These are phyloP conservation scores for Fusarium nurragi DNA, from an alignment of 2,329 filamentous ascomycete genomes.

Conservation along the genomic window DNA sequence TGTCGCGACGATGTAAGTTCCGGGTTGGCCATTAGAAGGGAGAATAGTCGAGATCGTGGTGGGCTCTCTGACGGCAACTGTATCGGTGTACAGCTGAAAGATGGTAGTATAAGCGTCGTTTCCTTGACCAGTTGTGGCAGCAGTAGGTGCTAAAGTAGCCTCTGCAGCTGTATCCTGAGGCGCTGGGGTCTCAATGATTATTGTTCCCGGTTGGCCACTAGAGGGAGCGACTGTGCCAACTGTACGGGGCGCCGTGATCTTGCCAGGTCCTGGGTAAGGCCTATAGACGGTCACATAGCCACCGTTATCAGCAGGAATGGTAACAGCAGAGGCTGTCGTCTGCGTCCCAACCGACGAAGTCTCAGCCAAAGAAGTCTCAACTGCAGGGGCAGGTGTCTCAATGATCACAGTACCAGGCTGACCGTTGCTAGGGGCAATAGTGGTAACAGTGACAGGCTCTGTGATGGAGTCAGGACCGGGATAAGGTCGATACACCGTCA, in stretches of 20 bases:
- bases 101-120: conserved; percentile 22
- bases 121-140: conserved; percentile 8
- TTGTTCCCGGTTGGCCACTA: conserved; percentile 15
- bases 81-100: conserved; percentile 20
- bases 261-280: conserved; percentile 26
- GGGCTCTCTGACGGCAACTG: conserved; percentile 8
- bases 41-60: conserved; percentile 20
- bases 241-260: conserved; percentile 22
- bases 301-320: conserved; percentile 8
- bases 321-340: conserved; percentile 12
- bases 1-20: conserved; percentile 26
- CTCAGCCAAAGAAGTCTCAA: neutral
- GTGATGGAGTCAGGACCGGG: conserved; percentile 25
- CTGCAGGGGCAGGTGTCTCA: conserved; percentile 16
- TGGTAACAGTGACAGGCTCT: conserved; percentile 23
- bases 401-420: conserved; percentile 33
- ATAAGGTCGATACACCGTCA: conserved; percentile 27
- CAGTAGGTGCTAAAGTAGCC: neutral
- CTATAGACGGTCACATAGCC: conserved; percentile 29
- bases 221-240: conserved; percentile 20
- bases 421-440: conserved; percentile 12
- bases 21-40: conserved; percentile 15
- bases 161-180: conserved; percentile 2
- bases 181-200: conserved; percentile 31
- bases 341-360: neutral